Evolutionary conservation across 2,329 filamentous ascomycete genomes (phyloP), one percentile per base, ranked within the genome.

Genomic region (Amauroascus niger): DNA sequence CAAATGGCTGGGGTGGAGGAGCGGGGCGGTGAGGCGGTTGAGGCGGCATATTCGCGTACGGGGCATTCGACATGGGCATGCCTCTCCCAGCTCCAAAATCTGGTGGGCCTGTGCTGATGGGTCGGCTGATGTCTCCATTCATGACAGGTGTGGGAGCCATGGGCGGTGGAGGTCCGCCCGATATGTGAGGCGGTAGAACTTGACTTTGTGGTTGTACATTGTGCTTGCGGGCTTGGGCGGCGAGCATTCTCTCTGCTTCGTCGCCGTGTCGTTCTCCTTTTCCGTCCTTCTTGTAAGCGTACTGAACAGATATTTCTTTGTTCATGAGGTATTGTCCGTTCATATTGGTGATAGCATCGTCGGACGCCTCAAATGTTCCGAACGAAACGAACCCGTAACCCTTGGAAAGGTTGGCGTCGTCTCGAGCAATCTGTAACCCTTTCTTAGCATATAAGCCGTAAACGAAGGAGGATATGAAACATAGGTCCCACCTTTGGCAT

Each of bases 231-330:
- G 90, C 93, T 71, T 96, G 87, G 26, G 86, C 84, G 28, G 93
- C 93, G 45, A 98, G 80, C 75, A 88, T 86, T 65, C 93, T 79
- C 73, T 98, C 93, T 28, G 93, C 93, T 62, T 89, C 81, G 68
- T 98, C 93, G 63, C 93, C 93, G 67, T 98, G 93, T 55, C 93
- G 79, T 73, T 97, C 91, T 62, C 91, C 91, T 74, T 95, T 95
- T 61, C 93, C 93, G 65, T 98, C 93, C 73, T 97, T 97, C 78
- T 98, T 98, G 79, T 95, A 97, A 37, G 93, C 93, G 70, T 97
- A 98, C 71, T 97, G 91, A 43, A 98, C 93, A 2, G 86, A 87
- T 62, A 97, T 86, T 70, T 95, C 87, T 74, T 95, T 95, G 76
- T 93, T 95, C 77, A 95, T 90, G 57, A 98, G 81, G 71, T 93